These are phyloP conservation scores for Camelina sativa DNA, from an alignment of 345 rosid genomes.

Conservation along the genomic window DNA sequence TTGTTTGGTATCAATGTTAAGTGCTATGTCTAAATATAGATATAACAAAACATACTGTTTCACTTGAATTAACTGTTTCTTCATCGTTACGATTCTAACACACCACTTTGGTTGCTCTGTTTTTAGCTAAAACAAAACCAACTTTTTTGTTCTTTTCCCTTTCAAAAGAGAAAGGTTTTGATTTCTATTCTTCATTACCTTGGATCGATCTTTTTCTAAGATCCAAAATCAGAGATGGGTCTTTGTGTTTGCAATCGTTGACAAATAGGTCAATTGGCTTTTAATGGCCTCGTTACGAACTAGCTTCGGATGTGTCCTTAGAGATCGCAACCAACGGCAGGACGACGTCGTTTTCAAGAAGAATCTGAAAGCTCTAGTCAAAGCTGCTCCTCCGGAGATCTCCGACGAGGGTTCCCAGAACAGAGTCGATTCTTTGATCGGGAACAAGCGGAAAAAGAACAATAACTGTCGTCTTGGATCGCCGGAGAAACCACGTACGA, in stretches of 20 bases:
- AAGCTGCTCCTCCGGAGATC: conserved; percentile 34
- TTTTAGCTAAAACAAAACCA: conserved; percentile 26
- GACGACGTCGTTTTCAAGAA: conserved; percentile 49
- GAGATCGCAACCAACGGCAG: conserved; percentile 54
- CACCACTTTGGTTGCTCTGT: conserved; percentile 37
- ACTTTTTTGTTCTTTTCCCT: not conserved
- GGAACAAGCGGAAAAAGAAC: conserved; percentile 21
- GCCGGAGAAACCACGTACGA: conserved; percentile 27
- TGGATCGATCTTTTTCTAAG: not conserved
- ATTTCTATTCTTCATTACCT: not conserved
- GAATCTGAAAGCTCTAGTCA: conserved; percentile 55
- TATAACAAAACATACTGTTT: conserved; percentile 30
- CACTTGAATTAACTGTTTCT: conserved; percentile 33
- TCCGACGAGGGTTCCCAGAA: conserved; percentile 37
- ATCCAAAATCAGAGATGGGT: conserved; percentile 27
- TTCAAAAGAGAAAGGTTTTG: conserved; percentile 1
- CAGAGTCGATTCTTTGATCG: conserved; percentile 27
- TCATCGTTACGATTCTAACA: conserved; percentile 21
- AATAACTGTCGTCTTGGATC: conserved; percentile 29
- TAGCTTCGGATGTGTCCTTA: conserved; percentile 63
- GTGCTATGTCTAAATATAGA: not conserved
- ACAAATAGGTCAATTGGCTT: not conserved
- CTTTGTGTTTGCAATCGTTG: conserved; percentile 20
- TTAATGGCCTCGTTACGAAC: conserved; percentile 60
- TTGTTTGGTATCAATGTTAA: too few species aligned